Percentiles rank a stretch among this genome's conserved stretches.
Evolutionary conservation across 345 rosid species (phyloP).

Genomic region (Capsella bursapastoris): DNA sequence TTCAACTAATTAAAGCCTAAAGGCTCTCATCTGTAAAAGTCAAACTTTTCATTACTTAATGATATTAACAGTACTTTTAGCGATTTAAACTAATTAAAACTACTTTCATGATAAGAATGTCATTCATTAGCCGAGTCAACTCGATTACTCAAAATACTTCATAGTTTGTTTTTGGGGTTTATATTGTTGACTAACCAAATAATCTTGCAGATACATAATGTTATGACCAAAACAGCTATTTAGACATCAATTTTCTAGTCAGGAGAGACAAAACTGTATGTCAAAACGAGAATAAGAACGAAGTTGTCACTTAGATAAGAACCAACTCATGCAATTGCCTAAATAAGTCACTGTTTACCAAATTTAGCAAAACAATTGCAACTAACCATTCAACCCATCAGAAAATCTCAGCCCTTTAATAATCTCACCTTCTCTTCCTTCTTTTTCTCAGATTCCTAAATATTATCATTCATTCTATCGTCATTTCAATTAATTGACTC

Average conservation of each 20-base stretch:
- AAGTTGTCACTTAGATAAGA: constrained; percentile 30
- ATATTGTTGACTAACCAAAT: not conserved
- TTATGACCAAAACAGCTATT: not conserved
- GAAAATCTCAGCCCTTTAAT: constrained; percentile 40
- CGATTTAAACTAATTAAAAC: too few species aligned
- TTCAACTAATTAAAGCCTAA: too few species aligned
- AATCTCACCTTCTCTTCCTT: constrained; percentile 20
- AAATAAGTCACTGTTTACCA: constrained; percentile 31
- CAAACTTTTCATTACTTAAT: too few species aligned
- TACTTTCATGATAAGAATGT: too few species aligned
- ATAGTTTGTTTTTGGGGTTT: not conserved
- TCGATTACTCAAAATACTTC: too few species aligned
- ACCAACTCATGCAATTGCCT: constrained; percentile 39
- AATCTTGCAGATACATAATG: not conserved
- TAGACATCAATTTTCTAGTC: not conserved
- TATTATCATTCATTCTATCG: constrained; percentile 23
- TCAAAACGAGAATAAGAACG: constrained; percentile 34
- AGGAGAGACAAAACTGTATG: constrained; percentile 12
- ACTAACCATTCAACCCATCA: constrained; percentile 33
- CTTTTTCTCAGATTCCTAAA: constrained; percentile 22
- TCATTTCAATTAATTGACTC: constrained; percentile 15
- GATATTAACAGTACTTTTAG: too few species aligned
- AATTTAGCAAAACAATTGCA: constrained; percentile 33
- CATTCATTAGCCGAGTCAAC: too few species aligned
- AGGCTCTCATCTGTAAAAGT: too few species aligned